phyloP scores from a whole-genome alignment of 768 basidiomycete genomes.

The Terana coerulea region DNA sequence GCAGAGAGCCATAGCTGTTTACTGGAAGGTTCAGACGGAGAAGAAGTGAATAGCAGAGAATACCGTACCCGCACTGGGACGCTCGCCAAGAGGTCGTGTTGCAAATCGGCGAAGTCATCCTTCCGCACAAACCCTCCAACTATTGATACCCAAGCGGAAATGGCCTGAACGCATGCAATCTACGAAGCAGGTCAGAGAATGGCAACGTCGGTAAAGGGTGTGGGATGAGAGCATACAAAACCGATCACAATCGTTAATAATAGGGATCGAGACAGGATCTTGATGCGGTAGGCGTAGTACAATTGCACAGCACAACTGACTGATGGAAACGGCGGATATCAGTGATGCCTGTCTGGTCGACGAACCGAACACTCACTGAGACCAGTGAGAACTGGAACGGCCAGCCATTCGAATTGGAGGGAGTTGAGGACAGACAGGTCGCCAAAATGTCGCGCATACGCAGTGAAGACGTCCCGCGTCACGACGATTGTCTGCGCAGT shows the following conservation, averaged over 20 bases:
- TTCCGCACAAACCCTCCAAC: not conserved
- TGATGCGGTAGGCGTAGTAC: not conserved
- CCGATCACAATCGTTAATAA: not conserved
- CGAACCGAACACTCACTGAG: not conserved
- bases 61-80: no score
- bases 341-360: not conserved
- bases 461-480: conserved; percentile 21
- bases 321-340: not conserved
- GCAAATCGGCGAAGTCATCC: not conserved
- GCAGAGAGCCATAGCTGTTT: not conserved
- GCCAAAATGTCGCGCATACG: conserved; percentile 25
- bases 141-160: not conserved
- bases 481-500: conserved; percentile 16
- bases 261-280: not conserved
- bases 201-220: not conserved
- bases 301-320: not conserved
- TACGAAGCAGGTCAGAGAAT: not conserved
- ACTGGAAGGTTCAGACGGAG: not conserved
- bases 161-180: no score
- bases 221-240: not conserved
- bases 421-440: conserved; percentile 4
- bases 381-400: not conserved
- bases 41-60: no score
- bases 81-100: not conserved
- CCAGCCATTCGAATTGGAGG: not conserved